A percentile compares a stretch with the other conserved stretches of the same genome.
Evolutionary conservation across 768 basidiomycete genomes (phyloP).

Genomic region (Kwoniella pini): DNA sequence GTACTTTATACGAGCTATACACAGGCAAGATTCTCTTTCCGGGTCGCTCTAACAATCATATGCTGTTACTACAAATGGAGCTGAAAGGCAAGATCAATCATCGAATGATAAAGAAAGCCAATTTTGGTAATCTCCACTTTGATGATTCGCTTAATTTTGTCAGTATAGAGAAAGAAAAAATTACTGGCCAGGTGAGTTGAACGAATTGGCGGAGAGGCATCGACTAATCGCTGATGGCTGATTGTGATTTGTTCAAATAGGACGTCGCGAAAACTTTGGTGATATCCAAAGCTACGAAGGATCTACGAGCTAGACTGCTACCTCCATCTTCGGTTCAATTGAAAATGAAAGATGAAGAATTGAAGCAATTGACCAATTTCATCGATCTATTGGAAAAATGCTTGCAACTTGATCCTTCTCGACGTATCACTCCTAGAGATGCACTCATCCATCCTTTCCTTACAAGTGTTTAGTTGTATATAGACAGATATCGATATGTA

Average conservation of each 20-base stretch:
- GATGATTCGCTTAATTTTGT: constrained; percentile 85
- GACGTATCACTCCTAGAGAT: constrained; percentile 85
- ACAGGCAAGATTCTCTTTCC: constrained; percentile 98
- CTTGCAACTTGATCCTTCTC: constrained; percentile 77
- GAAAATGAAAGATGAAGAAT: constrained; percentile 86
- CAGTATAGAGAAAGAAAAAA: constrained; percentile 77
- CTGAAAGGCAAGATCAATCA: constrained; percentile 89
- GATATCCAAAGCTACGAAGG: constrained; percentile 76
- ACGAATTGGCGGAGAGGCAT: too few species aligned
- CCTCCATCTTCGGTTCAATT: constrained; percentile 66
- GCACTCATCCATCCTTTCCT: constrained; percentile 86
- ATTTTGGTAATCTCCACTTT: constrained; percentile 89
- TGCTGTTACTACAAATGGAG: constrained; percentile 98
- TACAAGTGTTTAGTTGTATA: constrained; percentile 56
- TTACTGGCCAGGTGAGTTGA: constrained; percentile 74
- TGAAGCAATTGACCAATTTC: constrained; percentile 73
- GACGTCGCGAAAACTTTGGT: constrained; percentile 78
- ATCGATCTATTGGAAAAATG: constrained; percentile 91
- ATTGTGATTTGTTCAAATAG: constrained; percentile 57
- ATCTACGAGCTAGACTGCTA: constrained; percentile 78
- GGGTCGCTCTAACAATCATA: constrained; percentile 94
- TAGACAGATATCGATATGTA: background rate
- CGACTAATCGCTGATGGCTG: too few species aligned
- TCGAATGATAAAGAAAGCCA: constrained; percentile 91
- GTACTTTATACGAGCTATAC: constrained; percentile 74